Evolutionary conservation across 106 monocot species (phyloP).

Genomic region (Gastrodia elata): DNA sequence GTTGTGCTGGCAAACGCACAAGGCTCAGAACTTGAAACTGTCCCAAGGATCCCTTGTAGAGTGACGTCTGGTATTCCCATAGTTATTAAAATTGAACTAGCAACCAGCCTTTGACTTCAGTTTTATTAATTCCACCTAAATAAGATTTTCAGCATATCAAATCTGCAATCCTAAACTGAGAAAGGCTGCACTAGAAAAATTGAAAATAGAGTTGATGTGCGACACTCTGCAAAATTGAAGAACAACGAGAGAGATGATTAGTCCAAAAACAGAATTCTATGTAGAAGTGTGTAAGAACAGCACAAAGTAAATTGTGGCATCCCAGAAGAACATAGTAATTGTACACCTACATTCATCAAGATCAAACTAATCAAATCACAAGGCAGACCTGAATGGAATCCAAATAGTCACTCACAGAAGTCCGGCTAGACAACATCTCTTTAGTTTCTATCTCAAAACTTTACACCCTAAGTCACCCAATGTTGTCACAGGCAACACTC

Average conservation of each 20-base stretch:
- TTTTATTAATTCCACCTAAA: background rate
- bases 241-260: background rate
- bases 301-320: background rate
- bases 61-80: constrained; percentile 15
- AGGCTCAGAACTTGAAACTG: constrained; percentile 11
- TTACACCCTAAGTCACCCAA: too few relatives aligned
- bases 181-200: background rate
- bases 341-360: too few relatives aligned
- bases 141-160: constrained; percentile 4
- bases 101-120: background rate
- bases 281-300: background rate
- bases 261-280: background rate
- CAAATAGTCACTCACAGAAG: too few relatives aligned
- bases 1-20: constrained; percentile 4
- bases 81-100: constrained; percentile 1
- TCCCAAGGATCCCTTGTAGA: constrained; percentile 14
- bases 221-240: background rate
- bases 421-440: too few relatives aligned
- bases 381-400: too few relatives aligned
- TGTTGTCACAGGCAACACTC: too few relatives aligned
- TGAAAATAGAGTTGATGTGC: background rate
- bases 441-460: too few relatives aligned
- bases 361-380: too few relatives aligned
- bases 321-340: background rate
- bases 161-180: background rate